Conservation (phyloP, 2,329 filamentous ascomycete genomes). For the Neofusicoccum parvum region DNA sequence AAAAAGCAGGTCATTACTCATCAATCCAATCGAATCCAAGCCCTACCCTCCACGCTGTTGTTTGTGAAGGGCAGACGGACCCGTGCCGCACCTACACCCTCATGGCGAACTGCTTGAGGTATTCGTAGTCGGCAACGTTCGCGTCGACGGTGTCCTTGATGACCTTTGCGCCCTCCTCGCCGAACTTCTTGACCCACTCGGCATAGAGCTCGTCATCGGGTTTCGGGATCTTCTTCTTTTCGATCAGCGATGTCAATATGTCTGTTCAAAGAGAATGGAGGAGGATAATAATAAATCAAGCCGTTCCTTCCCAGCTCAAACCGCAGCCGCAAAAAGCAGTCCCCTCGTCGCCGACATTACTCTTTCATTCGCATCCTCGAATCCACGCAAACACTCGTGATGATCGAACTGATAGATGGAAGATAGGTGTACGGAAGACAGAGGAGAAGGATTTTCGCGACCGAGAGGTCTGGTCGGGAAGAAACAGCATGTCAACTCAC, state of each 20-base stretch:
- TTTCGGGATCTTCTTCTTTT: slow-evolving; percentile 61
- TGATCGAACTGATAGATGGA: slow-evolving; percentile 9
- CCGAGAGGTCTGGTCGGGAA: neutral
- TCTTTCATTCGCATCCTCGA: slow-evolving; percentile 10
- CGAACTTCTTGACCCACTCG: slow-evolving; percentile 76
- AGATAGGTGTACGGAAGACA: neutral
- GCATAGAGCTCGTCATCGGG: slow-evolving; percentile 67
- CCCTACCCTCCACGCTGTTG: neutral
- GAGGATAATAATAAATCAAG: neutral
- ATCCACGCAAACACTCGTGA: neutral
- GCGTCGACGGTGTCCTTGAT: slow-evolving; percentile 72
- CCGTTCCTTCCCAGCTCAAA: neutral
- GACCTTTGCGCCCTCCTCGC: slow-evolving; percentile 67
- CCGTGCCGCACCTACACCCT: slow-evolving; percentile 35
- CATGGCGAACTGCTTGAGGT: slow-evolving; percentile 76
- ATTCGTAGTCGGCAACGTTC: slow-evolving; percentile 76
- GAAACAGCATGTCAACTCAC: slow-evolving; percentile 42
- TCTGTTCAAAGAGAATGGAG: neutral
- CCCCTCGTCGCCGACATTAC: neutral
- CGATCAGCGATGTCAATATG: slow-evolving; percentile 22
- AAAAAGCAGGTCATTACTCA: slow-evolving; percentile 8
- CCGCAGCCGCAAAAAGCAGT: neutral
- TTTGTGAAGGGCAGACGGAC: neutral
- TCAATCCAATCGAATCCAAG: neutral
- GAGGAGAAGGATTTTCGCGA: neutral